Base-by-base conservation (phyloP, 2,329 filamentous ascomycete genomes). In the Exophiala sp. region DNA sequence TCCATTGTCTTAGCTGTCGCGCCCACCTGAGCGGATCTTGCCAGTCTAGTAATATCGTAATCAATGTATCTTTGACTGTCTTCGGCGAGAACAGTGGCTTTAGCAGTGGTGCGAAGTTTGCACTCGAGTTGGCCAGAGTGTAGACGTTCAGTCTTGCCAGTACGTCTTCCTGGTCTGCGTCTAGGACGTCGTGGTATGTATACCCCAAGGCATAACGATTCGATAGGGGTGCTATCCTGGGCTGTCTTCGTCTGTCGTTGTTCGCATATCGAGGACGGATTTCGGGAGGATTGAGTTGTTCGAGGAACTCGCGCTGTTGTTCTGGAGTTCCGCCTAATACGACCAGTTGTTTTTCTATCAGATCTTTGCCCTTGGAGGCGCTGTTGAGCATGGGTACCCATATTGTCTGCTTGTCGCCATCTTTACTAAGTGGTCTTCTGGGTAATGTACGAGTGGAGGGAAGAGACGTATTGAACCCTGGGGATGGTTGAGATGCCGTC, bases 41-140 rank as follows among this genome's bases (percentile, higher is more conserved):
- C 94, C 94, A 99, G 75, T 96, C 91, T 40, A 99, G 79, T n/a
- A 99, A 77, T 65, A 99, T 85, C 58, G 95, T 88, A 59, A 97
- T 82, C 57, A 95, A 80, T 43, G 89, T 95, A 69, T 95, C 87
- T 29, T 89, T 86, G 67, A 96, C 87, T 5, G 89, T 86, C 70
- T 89, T 83, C 40, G 89, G 85, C 14, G 88, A 95, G 57, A 96
- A 80, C 47, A 96, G 86, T 20, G 91, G 91, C 62, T 85, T 85
- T 57, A 96, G 79, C 51, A 96, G 84, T 32, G 88, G 86, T 38
- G 88, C 85, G 69, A 96, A 96, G 14, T 89, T 83, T 44, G 85
- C 82, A 29, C 89, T 91, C 2, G 91, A 89, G 63, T 86, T 89
- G n/a, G 88, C 87, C 54, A 96, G 84, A 51, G 95, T 84, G 72